Base-by-base conservation (phyloP, 306 rosid species). In the Pterocarpus santalinus region DNA sequence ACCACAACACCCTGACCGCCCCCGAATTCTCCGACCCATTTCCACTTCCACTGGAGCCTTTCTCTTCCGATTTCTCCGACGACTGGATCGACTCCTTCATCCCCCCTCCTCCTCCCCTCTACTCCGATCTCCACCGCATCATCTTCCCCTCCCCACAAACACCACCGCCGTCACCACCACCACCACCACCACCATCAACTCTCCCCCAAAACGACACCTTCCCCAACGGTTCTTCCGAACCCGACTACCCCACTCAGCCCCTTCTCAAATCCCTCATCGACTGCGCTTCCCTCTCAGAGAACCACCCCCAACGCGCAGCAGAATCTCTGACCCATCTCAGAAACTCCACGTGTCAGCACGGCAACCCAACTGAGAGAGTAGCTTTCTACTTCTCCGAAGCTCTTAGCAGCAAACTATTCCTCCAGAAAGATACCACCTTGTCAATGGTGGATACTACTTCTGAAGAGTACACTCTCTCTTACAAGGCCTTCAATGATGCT, bases 401-500 rank as follows among this genome's bases (percentile, higher is more conserved):
- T 10, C 80, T 96, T 2, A 46, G 77, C 7, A 76, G 69, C 66
- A 91, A 89, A 73, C 55, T 92, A 1, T 53, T 87, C 2, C 67
- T 35, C 3, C 76, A 55, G 7, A 32, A 78, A 12, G 80, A 83
- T 47, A 82, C 66, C 44, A 80, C 15, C 75, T 58, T 36, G 28
- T 57, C 79, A 43, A 60, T 6, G 61, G 36, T 22, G 70, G 89
- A 84, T 1, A 67, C 81, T 3, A 57, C 81, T 28, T 73, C 89
- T 8, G 98, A 90, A 39, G 97, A 95, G 39, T 85, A 89, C 22
- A 93, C 97, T 0, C 87, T 93, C 8, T 85, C 88, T 13, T 95
- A 95, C 88, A 95, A 95, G 81, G 93, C 91, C 57, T 58, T 95
- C 1, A 95, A 95, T 74, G 99, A 95, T 58, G 98, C 98, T 8